Evolutionary conservation across 192 early-diverging fungal species (phyloP).

Genomic region (Oehlia diaphana): DNA sequence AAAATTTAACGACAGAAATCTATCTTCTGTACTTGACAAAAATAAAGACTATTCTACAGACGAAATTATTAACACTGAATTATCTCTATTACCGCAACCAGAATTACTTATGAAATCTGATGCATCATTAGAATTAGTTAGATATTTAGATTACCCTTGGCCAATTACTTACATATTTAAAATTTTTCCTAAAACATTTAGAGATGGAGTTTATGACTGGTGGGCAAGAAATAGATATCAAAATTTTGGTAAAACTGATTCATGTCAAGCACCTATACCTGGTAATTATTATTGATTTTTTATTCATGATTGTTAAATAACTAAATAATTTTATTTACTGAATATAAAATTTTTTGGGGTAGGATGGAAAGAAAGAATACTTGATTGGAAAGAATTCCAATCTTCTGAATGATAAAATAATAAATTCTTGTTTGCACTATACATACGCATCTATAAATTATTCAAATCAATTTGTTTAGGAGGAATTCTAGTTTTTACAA

Average conservation of each 20-base stretch:
- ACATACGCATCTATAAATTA: too few species aligned
- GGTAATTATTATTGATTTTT: background rate
- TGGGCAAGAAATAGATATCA: background rate
- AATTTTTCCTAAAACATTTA: background rate
- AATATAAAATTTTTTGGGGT: background rate
- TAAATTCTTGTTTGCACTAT: background rate
- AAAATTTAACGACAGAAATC: background rate
- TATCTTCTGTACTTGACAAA: too few species aligned
- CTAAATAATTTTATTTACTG: too few species aligned
- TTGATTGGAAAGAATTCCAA: background rate
- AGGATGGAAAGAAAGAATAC: background rate
- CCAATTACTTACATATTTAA: background rate
- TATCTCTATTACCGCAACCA: background rate
- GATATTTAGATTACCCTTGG: conserved; percentile 5
- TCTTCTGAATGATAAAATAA: background rate
- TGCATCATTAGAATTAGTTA: conserved; percentile 1
- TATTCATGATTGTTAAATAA: too few species aligned
- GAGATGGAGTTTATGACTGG: conserved; percentile 1
- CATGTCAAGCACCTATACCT: background rate
- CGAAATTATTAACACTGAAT: background rate
- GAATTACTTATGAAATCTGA: conserved; percentile 9
- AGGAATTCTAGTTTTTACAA: too few species aligned
- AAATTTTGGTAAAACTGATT: background rate
- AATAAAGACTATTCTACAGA: background rate
- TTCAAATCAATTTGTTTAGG: too few species aligned